These are phyloP conservation scores for Fusarium verticillioides DNA, from an alignment of 2,329 filamentous ascomycete genomes.

Conservation along the genomic window DNA sequence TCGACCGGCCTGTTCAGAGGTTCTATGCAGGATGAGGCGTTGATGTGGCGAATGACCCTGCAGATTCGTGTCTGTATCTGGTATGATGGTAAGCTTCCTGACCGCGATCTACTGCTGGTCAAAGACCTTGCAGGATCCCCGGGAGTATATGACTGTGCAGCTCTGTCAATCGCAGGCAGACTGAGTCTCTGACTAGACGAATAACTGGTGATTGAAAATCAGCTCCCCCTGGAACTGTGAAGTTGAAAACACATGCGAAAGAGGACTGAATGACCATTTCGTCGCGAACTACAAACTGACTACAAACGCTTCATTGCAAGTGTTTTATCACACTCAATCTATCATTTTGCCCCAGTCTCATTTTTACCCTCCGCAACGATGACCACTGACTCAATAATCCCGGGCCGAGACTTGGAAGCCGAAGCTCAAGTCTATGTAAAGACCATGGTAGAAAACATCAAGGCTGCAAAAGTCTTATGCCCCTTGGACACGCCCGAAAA, in stretches of 20 bases:
- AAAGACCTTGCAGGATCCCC: not conserved
- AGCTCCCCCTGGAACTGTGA: not conserved
- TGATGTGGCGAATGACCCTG: not conserved
- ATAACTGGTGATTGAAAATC: not conserved
- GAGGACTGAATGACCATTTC: not conserved
- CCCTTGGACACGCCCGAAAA: not conserved
- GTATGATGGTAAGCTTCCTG: not conserved
- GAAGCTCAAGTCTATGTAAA: not conserved
- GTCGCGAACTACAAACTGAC: not conserved
- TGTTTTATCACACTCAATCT: not conserved
- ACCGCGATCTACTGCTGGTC: not conserved
- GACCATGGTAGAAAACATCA: not conserved
- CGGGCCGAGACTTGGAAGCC: not conserved
- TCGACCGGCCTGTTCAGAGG: not conserved
- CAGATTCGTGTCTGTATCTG: not conserved
- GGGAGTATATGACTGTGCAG: not conserved
- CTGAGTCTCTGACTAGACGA: not conserved
- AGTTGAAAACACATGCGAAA: accelerated
- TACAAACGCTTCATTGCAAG: not conserved
- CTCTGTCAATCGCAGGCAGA: not conserved
- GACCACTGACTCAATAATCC: not conserved
- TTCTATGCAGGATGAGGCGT: not conserved
- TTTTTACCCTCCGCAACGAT: not conserved
- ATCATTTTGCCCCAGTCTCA: not conserved
- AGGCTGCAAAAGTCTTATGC: not conserved